Conservation (phyloP, 73 alveolate genomes). For the Tetrahymena borealis region DNA sequence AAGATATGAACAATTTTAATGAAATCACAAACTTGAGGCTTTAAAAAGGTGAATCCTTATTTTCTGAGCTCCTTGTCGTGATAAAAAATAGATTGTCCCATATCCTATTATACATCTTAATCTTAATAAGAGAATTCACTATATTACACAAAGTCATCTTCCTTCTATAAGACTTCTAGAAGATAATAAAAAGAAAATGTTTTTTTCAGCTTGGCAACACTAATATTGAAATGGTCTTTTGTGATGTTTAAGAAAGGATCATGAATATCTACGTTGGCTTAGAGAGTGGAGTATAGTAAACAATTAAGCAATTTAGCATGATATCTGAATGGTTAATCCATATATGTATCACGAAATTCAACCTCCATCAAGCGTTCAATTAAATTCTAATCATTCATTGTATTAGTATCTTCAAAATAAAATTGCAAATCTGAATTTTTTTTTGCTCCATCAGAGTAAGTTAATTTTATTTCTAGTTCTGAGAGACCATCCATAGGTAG, state of each 20-base stretch:
- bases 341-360: background rate
- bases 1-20: background rate
- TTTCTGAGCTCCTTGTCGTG: background rate
- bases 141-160: conserved; percentile 4
- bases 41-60: conserved; percentile 14
- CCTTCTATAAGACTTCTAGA: background rate
- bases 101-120: background rate
- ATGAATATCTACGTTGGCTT: background rate
- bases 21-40: background rate
- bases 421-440: background rate
- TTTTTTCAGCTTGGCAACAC: conserved; percentile 37
- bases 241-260: background rate
- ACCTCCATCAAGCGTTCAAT: background rate
- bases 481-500: background rate
- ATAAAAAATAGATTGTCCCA: background rate
- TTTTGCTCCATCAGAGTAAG: conserved; percentile 29
- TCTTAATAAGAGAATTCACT: background rate
- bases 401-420: conserved; percentile 11
- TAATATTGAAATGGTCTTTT: conserved; percentile 31
- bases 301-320: conserved; percentile 34
- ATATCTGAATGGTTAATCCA: conserved; percentile 45
- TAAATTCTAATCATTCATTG: background rate
- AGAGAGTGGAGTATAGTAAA: conserved; percentile 25
- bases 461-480: background rate
- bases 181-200: conserved; percentile 14